phyloP scores from a whole-genome alignment of 495 filamentous ascomycete species.

The Penicillium desertorum region DNA sequence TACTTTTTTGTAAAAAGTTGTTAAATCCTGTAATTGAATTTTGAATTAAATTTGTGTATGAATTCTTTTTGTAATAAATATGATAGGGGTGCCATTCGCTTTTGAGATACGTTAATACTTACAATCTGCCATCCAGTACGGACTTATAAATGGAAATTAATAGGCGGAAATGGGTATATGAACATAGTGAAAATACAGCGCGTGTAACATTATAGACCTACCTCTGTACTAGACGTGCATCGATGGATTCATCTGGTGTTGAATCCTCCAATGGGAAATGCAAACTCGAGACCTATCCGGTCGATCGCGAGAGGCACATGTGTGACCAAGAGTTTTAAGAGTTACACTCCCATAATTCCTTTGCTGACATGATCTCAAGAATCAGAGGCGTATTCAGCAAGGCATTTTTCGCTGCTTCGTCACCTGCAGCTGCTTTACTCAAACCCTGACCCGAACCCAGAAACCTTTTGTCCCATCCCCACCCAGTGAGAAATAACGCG shows the following conservation, averaged over 20 bases:
- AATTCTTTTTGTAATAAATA: too few relatives aligned
- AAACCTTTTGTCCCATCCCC: constrained; percentile 62
- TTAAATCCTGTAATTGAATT: too few relatives aligned
- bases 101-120: too few relatives aligned
- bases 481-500: constrained; percentile 71
- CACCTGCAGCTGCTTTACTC: constrained; percentile 72
- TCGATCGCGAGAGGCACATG: background rate
- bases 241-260: background rate
- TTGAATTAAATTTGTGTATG: too few relatives aligned
- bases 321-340: background rate
- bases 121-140: too few relatives aligned
- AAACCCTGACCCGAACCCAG: constrained; percentile 67
- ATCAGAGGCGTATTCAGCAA: constrained; percentile 60
- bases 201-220: too few relatives aligned
- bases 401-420: constrained; percentile 66
- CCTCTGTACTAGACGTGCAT: background rate
- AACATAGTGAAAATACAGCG: too few relatives aligned
- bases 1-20: too few relatives aligned
- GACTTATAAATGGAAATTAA: too few relatives aligned
- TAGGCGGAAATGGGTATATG: too few relatives aligned
- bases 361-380: constrained; percentile 52
- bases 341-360: constrained; percentile 36
- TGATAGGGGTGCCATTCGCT: too few relatives aligned
- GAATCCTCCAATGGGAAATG: background rate
- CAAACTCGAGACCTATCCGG: background rate